Base-by-base conservation (phyloP, 1,284 basidiomycete genomes). In the Ganoderma meredithae region DNA sequence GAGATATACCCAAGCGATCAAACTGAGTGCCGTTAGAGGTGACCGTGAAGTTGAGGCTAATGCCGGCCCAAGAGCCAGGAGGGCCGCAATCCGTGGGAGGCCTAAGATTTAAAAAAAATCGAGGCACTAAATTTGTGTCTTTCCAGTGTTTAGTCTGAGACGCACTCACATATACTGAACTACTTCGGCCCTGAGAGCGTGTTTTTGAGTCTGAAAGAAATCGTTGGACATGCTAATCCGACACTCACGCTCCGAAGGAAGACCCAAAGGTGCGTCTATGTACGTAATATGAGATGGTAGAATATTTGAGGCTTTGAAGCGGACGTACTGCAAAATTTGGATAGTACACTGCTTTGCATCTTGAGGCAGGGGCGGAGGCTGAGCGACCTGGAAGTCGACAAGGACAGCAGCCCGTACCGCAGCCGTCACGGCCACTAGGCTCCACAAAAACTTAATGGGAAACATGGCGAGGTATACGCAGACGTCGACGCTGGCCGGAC, bases 21-120 rank as follows among this genome's bases (percentile, higher is more conserved):
- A 88, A 94, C 76, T 94, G 92, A 10, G 90, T 93, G 55, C 92
- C 92, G 66, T 92, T 92, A 49, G 88, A 90, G 8, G 90, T 91
- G n/a, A 90, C 90, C 1, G 92, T 92, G 73, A 92, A 88, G 76
- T 93, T 93, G 53, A 93, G 81, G 19, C 86, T 90, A 55, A 93
- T 83, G 0, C 86, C 91, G n/a, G 90, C 86, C 92, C 92, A 94
- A 17, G 89, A 86, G 4, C 92, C 91, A 33, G 84, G 79, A 6
- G 82, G 76, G n/a, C 92, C 92, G 77, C 92, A 94, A 72, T 89
- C 85, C 12, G 86, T 87, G 0, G 92, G 91, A 49, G 92, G 92
- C 39, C 91, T 91, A 64, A 22, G 10, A 33, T 9, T 58, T n/a
- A 60, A 55, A n/a, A 9, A 60, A 55, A n/a, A 9, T 3, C 25